These are phyloP conservation scores for Fragaria vesca DNA, from an alignment of 306 rosid species.

Conservation along the genomic window DNA sequence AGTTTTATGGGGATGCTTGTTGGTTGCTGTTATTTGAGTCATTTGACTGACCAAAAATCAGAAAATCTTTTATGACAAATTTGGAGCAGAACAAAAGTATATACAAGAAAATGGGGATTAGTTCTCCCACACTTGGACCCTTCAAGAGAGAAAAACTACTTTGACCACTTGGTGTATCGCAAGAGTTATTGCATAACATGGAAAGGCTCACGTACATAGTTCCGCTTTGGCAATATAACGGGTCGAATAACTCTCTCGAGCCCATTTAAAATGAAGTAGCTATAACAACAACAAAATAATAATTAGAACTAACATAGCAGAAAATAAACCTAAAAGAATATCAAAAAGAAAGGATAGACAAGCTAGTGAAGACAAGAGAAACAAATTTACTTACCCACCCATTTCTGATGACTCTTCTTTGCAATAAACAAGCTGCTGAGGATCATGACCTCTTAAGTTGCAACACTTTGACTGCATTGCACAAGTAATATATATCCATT, in stretches of 20 bases:
- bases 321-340: background rate
- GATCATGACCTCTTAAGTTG: constrained; percentile 61
- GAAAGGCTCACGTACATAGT: constrained; percentile 63
- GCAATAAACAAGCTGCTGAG: constrained; percentile 57
- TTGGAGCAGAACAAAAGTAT: background rate
- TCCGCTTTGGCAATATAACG: constrained; percentile 76
- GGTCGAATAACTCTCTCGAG: constrained; percentile 88
- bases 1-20: background rate
- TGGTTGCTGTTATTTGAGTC: background rate
- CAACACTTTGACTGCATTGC: constrained; percentile 80
- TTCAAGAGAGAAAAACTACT: constrained; percentile 7
- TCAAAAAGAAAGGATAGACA: background rate
- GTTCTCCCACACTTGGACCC: background rate
- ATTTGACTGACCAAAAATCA: background rate
- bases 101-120: background rate
- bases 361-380: background rate
- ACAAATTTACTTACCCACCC: constrained; percentile 89
- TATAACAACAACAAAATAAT: constrained; percentile 27
- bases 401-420: constrained; percentile 92
- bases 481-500: constrained; percentile 10
- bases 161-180: background rate
- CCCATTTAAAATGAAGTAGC: constrained; percentile 90
- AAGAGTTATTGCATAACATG: constrained; percentile 4
- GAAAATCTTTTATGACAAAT: background rate
- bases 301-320: constrained; percentile 14